phyloP scores from a whole-genome alignment of 2,329 filamentous ascomycete genomes.

The Paraphaeosphaeria minitans region DNA sequence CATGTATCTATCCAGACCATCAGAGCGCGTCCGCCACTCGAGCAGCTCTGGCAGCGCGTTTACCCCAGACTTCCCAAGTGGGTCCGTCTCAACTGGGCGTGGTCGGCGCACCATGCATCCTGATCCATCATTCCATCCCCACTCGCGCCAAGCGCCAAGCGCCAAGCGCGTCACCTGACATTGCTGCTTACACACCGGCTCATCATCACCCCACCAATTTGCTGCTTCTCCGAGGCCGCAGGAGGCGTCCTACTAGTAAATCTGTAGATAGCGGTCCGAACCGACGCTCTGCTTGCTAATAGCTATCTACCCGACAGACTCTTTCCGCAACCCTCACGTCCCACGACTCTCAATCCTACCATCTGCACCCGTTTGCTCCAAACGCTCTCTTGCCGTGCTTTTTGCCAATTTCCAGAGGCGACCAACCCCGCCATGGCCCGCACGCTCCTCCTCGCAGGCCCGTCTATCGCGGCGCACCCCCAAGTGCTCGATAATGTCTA shows the following conservation, averaged over 20 bases:
- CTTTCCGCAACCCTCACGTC: neutral
- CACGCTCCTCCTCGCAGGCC: conserved; percentile 86
- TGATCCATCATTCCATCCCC: too few relatives aligned
- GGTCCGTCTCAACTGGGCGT: neutral
- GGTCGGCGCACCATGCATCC: neutral
- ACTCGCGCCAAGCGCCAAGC: neutral
- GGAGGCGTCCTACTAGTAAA: conserved; percentile 27
- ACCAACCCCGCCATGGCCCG: conserved; percentile 50
- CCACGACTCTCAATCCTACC: neutral
- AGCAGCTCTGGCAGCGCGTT: conserved; percentile 3
- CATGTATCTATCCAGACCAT: too few relatives aligned
- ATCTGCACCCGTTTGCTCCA: neutral
- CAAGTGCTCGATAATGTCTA: conserved; percentile 75
- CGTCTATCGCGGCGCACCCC: conserved; percentile 85
- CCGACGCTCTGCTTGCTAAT: conserved; percentile 23
- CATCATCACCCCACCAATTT: conserved; percentile 21
- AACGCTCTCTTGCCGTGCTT: neutral
- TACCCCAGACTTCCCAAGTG: conserved; percentile 8
- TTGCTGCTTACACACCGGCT: conserved; percentile 19
- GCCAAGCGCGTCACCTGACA: neutral
- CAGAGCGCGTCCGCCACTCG: neutral
- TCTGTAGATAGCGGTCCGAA: conserved; percentile 15
- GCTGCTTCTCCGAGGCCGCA: conserved; percentile 30
- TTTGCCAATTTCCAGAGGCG: neutral
- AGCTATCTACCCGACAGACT: conserved; percentile 7